Conservation (phyloP, 2,329 filamentous ascomycete species). For the Penicillium brasilianum region DNA sequence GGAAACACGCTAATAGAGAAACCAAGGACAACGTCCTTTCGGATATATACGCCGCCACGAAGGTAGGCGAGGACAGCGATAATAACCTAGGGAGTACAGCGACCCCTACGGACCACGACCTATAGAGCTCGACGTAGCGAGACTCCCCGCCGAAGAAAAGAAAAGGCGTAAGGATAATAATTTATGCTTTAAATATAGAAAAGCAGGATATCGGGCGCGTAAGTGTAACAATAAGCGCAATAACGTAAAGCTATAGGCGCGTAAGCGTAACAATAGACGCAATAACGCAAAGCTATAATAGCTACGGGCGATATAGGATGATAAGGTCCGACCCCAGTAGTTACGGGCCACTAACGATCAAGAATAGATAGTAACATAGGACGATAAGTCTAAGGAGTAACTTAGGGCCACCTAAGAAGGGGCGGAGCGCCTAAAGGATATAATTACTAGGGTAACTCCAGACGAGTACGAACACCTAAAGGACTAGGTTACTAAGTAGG, state of each 20-base stretch:
- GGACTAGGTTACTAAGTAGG: neutral
- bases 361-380: too few relatives aligned
- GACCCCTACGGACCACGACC: neutral
- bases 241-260: neutral
- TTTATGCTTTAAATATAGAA: constrained; percentile 6
- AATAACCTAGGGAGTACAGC: neutral
- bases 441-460: neutral
- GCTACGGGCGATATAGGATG: neutral
- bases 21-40: too few relatives aligned
- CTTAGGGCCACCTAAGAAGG: too few relatives aligned
- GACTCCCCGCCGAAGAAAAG: neutral
- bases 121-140: constrained; percentile 4
- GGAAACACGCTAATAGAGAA: too few relatives aligned
- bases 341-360: too few relatives aligned
- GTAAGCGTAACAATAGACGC: too few relatives aligned
- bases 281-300: constrained; percentile 1
- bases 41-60: too few relatives aligned
- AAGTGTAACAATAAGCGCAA: neutral
- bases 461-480: neutral
- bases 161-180: constrained; percentile 4
- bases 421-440: neutral
- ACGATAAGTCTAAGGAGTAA: too few relatives aligned
- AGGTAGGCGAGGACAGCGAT: too few relatives aligned
- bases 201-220: neutral
- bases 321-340: too few relatives aligned